phyloP scores from a whole-genome alignment of 169 alveolate species.

The Sarcocystis neurona region DNA sequence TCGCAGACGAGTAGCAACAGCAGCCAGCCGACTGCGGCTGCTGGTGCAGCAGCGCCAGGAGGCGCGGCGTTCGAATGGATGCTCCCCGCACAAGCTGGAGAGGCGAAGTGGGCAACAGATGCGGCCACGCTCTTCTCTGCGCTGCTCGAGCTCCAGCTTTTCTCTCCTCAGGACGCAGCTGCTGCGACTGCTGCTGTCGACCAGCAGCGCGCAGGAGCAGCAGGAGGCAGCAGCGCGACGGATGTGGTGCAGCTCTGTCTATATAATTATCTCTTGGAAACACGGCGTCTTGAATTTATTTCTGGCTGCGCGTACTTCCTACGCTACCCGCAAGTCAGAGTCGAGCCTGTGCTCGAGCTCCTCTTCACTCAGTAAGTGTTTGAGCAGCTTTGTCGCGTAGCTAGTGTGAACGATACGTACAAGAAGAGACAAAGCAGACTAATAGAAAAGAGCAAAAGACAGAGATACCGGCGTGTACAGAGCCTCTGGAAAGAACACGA shows the following conservation, averaged over 20 bases:
- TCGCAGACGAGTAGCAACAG: conserved; percentile 16
- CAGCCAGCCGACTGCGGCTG: conserved; percentile 17
- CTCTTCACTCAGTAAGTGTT: conserved; percentile 30
- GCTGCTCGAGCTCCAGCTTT: neutral
- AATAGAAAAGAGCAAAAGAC: too few relatives aligned
- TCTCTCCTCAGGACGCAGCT: neutral
- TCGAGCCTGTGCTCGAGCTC: conserved; percentile 39
- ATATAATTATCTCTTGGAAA: conserved; percentile 47
- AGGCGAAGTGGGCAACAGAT: conserved; percentile 10
- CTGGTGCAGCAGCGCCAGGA: conserved; percentile 31
- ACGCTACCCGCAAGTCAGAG: conserved; percentile 30
- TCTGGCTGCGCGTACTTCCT: conserved; percentile 48
- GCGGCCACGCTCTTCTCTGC: neutral
- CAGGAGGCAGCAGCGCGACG: neutral
- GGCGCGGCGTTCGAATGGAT: conserved; percentile 24
- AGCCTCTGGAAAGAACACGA: too few relatives aligned
- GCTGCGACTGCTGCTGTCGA: neutral
- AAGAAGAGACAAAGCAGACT: too few relatives aligned
- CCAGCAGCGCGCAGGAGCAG: conserved; percentile 13
- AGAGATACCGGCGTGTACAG: too few relatives aligned
- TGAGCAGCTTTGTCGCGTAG: too few relatives aligned
- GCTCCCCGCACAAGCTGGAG: conserved; percentile 9
- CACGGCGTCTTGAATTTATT: conserved; percentile 38
- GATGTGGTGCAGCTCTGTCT: neutral
- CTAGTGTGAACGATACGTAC: too few relatives aligned